A percentile compares a stretch with the other conserved stretches of the same genome.
Conservation (phyloP, 2,329 filamentous ascomycete genomes). For the Clonostachys rosea region DNA sequence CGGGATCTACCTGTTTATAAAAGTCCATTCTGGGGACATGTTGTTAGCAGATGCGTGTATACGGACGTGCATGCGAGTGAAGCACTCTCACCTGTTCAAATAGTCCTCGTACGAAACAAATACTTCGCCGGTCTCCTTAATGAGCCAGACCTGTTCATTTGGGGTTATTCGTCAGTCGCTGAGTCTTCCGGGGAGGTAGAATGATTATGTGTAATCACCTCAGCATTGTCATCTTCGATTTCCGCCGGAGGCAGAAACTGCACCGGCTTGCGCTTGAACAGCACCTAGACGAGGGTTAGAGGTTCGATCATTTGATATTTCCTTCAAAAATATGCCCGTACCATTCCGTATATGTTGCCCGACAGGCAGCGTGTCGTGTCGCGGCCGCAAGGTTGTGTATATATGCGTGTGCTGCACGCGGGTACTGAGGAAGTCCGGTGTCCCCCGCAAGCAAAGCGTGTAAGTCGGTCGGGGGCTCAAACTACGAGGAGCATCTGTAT, state of each 20-base stretch:
- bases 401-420: neutral
- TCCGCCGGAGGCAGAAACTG: constrained; percentile 69
- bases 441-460: neutral
- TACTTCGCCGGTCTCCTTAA: constrained; percentile 83
- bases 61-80: neutral
- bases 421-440: neutral
- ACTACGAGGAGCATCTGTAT: too few relatives aligned
- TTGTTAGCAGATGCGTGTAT: neutral
- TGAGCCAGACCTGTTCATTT: constrained; percentile 74
- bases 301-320: neutral
- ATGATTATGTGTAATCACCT: constrained; percentile 48
- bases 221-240: constrained; percentile 74
- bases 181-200: too few relatives aligned
- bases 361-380: too few relatives aligned
- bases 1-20: constrained; percentile 71
- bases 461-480: neutral
- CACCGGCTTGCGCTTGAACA: constrained; percentile 95
- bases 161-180: too few relatives aligned
- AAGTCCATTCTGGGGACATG: constrained; percentile 71
- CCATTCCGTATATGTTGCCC: neutral
- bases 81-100: constrained; percentile 63
- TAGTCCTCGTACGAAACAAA: constrained; percentile 89
- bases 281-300: constrained; percentile 54
- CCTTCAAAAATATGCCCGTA: neutral
- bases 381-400: neutral